A percentile compares a stretch with the other conserved stretches of the same genome.
Conservation (phyloP, 768 basidiomycete genomes). For the Calocybe cyanea region DNA sequence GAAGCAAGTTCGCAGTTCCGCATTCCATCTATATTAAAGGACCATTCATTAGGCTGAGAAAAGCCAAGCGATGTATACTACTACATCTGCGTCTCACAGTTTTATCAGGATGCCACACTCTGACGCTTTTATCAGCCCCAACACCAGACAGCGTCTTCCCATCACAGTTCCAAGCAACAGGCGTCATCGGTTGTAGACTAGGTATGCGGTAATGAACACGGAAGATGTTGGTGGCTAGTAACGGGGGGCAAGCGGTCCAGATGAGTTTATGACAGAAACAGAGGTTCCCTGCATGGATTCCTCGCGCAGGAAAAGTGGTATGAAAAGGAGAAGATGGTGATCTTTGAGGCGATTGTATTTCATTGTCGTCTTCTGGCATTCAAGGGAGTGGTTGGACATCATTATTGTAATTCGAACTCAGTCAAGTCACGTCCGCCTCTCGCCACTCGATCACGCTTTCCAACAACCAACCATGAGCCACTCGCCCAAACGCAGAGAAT, state of each 20-base stretch:
- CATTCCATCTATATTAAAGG: conserved; percentile 54
- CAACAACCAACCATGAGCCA: no score
- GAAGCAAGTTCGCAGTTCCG: conserved; percentile 58
- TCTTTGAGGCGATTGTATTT: conserved; percentile 51
- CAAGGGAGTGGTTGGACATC: conserved; percentile 18
- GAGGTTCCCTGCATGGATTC: conserved; percentile 61
- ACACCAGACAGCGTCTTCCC: conserved; percentile 79
- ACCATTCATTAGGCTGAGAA: background rate
- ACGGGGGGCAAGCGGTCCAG: background rate
- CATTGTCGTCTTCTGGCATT: conserved; percentile 52
- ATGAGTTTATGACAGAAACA: conserved; percentile 14
- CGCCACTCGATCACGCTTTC: no score
- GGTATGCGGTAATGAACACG: conserved; percentile 68
- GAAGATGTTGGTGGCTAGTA: conserved; percentile 77
- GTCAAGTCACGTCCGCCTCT: no score
- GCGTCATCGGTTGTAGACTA: conserved; percentile 62
- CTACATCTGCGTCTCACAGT: conserved; percentile 54
- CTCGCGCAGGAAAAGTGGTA: conserved; percentile 65
- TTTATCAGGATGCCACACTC: conserved; percentile 76
- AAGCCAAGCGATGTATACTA: no score
- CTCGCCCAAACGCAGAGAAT: no score
- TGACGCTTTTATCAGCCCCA: conserved; percentile 72
- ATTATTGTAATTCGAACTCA: no score
- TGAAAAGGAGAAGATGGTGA: conserved; percentile 75
- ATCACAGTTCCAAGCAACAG: conserved; percentile 83